Conservation (phyloP, 148 eudicot genomes). For the Rhododendron kiyosumense region DNA sequence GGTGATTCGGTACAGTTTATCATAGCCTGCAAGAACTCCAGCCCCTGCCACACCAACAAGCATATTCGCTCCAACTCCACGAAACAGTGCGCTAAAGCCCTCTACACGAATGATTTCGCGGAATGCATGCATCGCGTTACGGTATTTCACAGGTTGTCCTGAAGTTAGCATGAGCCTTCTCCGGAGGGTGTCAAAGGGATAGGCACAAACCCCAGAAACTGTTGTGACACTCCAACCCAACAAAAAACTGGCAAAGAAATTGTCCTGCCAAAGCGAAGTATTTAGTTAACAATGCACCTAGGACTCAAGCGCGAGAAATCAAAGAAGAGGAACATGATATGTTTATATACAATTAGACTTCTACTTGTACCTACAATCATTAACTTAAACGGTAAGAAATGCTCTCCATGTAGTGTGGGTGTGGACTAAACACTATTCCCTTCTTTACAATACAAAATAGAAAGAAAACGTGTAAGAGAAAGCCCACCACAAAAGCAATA, state of each 20-base stretch:
- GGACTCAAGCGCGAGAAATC: neutral
- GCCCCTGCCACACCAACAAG: conserved; percentile 95
- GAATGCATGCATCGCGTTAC: conserved; percentile 57
- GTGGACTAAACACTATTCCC: neutral
- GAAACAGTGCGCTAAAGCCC: conserved; percentile 65
- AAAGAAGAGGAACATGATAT: neutral
- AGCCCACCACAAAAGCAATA: neutral
- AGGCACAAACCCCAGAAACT: conserved; percentile 75
- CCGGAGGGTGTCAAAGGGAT: conserved; percentile 87
- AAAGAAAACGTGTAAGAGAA: neutral
- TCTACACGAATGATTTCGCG: conserved; percentile 61
- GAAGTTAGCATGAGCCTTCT: conserved; percentile 97
- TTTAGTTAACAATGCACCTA: neutral
- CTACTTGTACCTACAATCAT: neutral
- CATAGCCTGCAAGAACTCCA: conserved; percentile 92
- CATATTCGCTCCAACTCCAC: conserved; percentile 85
- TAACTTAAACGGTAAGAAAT: neutral
- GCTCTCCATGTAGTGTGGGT: neutral
- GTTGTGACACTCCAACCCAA: conserved; percentile 91
- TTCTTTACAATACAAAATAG: neutral
- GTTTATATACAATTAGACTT: neutral
- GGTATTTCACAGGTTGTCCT: conserved; percentile 70
- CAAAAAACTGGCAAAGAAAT: conserved; percentile 81
- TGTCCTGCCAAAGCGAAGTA: conserved; percentile 50
- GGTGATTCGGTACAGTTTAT: conserved; percentile 55